These are phyloP conservation scores for Candida maesae DNA, from an alignment of 805 yeast species.

Conservation along the genomic window DNA sequence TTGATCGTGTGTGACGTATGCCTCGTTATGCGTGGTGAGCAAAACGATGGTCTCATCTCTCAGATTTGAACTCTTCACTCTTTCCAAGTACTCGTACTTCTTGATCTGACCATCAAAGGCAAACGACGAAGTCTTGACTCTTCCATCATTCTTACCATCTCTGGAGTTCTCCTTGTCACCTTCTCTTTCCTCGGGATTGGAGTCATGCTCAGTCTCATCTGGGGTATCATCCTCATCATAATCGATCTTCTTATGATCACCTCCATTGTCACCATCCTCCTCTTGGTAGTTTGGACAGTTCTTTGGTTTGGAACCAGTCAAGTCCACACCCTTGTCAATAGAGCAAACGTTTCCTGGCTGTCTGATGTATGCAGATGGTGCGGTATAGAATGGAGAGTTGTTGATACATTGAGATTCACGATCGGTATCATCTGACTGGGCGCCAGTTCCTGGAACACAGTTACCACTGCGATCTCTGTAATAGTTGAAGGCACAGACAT, in stretches of 20 bases:
- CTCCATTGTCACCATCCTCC: slow-evolving; percentile 16
- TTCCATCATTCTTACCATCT: slow-evolving; percentile 35
- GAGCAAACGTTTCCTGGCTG: slow-evolving; percentile 45
- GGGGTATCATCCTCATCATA: slow-evolving; percentile 28
- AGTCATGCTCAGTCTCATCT: slow-evolving; percentile 27
- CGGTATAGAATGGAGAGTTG: slow-evolving; percentile 17
- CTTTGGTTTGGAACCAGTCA: slow-evolving; percentile 14
- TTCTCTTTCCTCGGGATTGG: slow-evolving; percentile 31
- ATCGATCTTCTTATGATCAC: slow-evolving; percentile 20
- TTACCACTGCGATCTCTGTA: slow-evolving; percentile 32
- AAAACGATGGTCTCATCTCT: slow-evolving; percentile 65
- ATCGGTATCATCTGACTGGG: slow-evolving; percentile 22
- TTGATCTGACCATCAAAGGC: slow-evolving; percentile 49
- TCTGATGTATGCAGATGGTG: slow-evolving; percentile 37
- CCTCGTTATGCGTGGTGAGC: slow-evolving; percentile 46
- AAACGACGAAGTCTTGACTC: slow-evolving; percentile 32
- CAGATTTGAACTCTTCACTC: slow-evolving; percentile 31
- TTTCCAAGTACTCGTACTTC: slow-evolving; percentile 58
- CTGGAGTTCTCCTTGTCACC: slow-evolving; percentile 32
- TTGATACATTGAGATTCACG: slow-evolving; percentile 30
- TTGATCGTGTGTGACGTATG: slow-evolving; percentile 62
- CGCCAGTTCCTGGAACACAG: slow-evolving; percentile 43
- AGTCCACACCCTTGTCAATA: slow-evolving; percentile 20
- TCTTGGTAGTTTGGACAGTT: slow-evolving; percentile 19
- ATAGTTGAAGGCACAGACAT: slow-evolving; percentile 64